Percentiles rank a stretch among this genome's conserved stretches.
These are phyloP conservation scores for Microbotryomycetes sp. DNA, from an alignment of 1,284 basidiomycete genomes.

Conservation along the genomic window DNA sequence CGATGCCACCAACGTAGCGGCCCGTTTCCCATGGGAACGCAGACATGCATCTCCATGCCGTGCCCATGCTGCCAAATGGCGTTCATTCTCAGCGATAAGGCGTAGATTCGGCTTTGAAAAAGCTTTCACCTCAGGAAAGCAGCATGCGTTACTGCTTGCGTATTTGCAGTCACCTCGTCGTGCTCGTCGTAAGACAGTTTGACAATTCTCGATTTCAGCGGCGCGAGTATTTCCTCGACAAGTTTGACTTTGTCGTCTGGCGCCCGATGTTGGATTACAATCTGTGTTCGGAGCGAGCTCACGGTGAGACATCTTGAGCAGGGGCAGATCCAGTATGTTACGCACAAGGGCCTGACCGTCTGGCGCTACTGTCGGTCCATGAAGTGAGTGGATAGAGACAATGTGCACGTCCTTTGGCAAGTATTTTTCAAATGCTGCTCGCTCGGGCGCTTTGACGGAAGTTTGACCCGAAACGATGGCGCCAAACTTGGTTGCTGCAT, in stretches of 20 bases:
- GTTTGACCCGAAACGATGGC: slow-evolving; percentile 94
- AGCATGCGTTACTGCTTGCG: slow-evolving; percentile 95
- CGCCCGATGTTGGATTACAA: slow-evolving; percentile 82
- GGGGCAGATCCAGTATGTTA: slow-evolving; percentile 7
- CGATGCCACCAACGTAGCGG: slow-evolving; percentile 93
- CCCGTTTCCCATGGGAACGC: slow-evolving; percentile 91
- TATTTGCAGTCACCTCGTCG: slow-evolving; percentile 92
- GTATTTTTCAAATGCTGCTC: slow-evolving; percentile 78
- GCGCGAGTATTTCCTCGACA: slow-evolving; percentile 75
- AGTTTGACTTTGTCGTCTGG: slow-evolving; percentile 63
- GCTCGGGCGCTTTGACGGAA: slow-evolving; percentile 92
- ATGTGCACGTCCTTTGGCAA: slow-evolving; percentile 82
- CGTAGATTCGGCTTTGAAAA: neutral
- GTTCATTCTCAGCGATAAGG: neutral
- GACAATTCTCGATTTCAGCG: slow-evolving; percentile 80
- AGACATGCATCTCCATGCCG: slow-evolving; percentile 74
- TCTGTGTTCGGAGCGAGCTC: slow-evolving; percentile 47
- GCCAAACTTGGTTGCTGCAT: slow-evolving; percentile 76
- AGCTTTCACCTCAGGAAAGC: slow-evolving; percentile 77
- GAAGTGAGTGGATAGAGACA: slow-evolving; percentile 87
- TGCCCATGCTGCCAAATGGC: slow-evolving; percentile 70
- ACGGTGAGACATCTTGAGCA: slow-evolving; percentile 2
- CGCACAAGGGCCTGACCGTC: slow-evolving; percentile 84
- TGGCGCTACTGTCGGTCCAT: slow-evolving; percentile 85
- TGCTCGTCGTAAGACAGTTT: slow-evolving; percentile 93